phyloP scores from a whole-genome alignment of 345 rosid genomes.

The Sonneratia caseolaris region DNA sequence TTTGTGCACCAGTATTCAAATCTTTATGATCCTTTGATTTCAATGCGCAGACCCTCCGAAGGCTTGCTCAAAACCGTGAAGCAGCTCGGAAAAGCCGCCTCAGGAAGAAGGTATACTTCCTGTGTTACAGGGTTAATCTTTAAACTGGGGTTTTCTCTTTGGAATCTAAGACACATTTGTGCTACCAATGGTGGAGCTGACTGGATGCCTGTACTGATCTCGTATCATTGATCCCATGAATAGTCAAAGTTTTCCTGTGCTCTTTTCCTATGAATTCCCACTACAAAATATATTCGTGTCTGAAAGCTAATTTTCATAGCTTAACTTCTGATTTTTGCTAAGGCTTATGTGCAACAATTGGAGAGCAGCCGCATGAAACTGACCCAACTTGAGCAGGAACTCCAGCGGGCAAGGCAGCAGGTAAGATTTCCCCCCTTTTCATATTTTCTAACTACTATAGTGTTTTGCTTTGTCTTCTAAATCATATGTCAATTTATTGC shows the following conservation, averaged over 20 bases:
- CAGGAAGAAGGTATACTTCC: slow-evolving; percentile 64
- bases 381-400: slow-evolving; percentile 93
- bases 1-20: not conserved
- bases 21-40: slow-evolving; percentile 17
- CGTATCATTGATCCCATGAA: not conserved
- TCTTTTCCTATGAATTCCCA: not conserved
- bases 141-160: not conserved
- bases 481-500: slow-evolving; percentile 1
- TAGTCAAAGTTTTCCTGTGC: not conserved
- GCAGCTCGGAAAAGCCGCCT: slow-evolving; percentile 97
- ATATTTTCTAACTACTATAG: not conserved
- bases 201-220: not conserved
- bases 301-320: not conserved
- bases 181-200: not conserved
- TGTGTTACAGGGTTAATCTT: not conserved
- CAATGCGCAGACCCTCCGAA: slow-evolving; percentile 69
- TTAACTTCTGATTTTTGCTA: slow-evolving; percentile 3
- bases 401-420: slow-evolving; percentile 98
- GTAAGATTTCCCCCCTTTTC: slow-evolving; percentile 25
- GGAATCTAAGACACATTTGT: not conserved
- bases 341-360: slow-evolving; percentile 98
- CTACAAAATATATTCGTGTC: not conserved
- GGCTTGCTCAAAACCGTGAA: slow-evolving; percentile 97
- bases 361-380: slow-evolving; percentile 95
- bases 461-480: not conserved